These are phyloP conservation scores for Aspergillus sp. DNA, from an alignment of 2,329 filamentous ascomycete species.

Conservation along the genomic window DNA sequence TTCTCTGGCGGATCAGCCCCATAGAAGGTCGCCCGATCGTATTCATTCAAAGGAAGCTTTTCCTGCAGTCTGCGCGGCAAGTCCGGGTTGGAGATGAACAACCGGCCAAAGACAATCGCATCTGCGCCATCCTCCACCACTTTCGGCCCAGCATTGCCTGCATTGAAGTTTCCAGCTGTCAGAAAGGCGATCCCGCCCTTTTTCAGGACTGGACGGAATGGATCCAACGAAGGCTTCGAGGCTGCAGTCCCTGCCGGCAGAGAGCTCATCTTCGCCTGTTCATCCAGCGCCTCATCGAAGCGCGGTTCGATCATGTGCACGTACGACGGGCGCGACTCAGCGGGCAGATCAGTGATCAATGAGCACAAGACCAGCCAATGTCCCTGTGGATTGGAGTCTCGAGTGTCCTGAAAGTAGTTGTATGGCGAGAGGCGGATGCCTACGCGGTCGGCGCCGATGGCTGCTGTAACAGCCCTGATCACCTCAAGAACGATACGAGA, in stretches of 20 bases:
- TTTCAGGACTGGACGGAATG: constrained; percentile 42
- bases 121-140: constrained; percentile 18
- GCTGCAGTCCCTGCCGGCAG: constrained; percentile 17
- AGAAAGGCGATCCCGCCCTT: constrained; percentile 39
- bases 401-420: constrained; percentile 56
- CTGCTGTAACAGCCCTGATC: constrained; percentile 48
- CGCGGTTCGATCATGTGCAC: constrained; percentile 51
- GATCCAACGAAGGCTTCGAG: constrained; percentile 32
- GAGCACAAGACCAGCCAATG: constrained; percentile 48
- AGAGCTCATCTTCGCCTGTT: constrained; percentile 43
- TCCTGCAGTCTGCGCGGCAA: constrained; percentile 38
- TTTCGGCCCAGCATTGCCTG: constrained; percentile 19
- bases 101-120: constrained; percentile 36
- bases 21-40: constrained; percentile 44
- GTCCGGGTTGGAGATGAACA: constrained; percentile 46
- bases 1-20: constrained; percentile 26
- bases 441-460: constrained; percentile 46
- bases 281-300: constrained; percentile 47
- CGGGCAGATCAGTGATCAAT: constrained; percentile 37
- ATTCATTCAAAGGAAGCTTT: constrained; percentile 33
- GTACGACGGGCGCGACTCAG: constrained; percentile 38
- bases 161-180: constrained; percentile 27
- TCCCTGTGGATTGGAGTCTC: constrained; percentile 43
- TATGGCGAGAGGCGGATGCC: constrained; percentile 62
- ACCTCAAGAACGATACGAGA: constrained; percentile 53